Percentiles rank a stretch among this genome's conserved stretches.
These are phyloP conservation scores for Chernovozyma sophiae-reginae DNA, from an alignment of 1,139 yeast genomes.

Conservation along the genomic window DNA sequence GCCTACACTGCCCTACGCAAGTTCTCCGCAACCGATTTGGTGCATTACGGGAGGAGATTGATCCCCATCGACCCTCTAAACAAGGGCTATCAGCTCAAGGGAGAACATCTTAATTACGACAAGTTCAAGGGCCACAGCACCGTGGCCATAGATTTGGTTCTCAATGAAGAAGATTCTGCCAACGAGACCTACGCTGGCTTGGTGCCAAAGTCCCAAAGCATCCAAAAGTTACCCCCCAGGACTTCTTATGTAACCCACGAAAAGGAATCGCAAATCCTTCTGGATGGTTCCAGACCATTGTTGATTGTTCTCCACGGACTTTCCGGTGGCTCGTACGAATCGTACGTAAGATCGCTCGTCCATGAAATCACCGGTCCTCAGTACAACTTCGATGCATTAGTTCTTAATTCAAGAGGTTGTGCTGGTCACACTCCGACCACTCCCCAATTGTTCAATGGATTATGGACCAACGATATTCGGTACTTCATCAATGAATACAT, in stretches of 20 bases:
- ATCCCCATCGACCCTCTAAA: slow-evolving; percentile 26
- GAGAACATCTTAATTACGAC: slow-evolving; percentile 34
- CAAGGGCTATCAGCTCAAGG: slow-evolving; percentile 24
- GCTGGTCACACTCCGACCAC: slow-evolving; percentile 55
- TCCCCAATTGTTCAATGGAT: slow-evolving; percentile 56
- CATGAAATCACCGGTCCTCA: slow-evolving; percentile 28
- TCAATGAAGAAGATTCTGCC: background rate
- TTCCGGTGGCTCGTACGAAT: slow-evolving; percentile 61
- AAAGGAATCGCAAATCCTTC: slow-evolving; percentile 25
- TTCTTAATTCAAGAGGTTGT: slow-evolving; percentile 58
- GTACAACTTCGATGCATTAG: slow-evolving; percentile 48
- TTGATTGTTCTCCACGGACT: slow-evolving; percentile 55
- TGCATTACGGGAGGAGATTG: slow-evolving; percentile 36
- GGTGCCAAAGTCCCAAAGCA: slow-evolving; percentile 30
- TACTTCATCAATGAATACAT: slow-evolving; percentile 48
- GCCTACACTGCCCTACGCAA: slow-evolving; percentile 41
- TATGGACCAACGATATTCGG: slow-evolving; percentile 61
- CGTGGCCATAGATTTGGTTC: slow-evolving; percentile 39
- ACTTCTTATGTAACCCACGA: slow-evolving; percentile 37
- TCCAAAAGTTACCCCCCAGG: slow-evolving; percentile 38
- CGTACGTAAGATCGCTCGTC: slow-evolving; percentile 48
- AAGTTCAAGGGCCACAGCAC: slow-evolving; percentile 41
- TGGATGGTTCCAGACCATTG: slow-evolving; percentile 44
- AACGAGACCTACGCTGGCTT: background rate
- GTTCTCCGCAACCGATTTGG: slow-evolving; percentile 31